Conservation (phyloP, 345 rosid genomes). For the Microthlaspi erraticum region DNA sequence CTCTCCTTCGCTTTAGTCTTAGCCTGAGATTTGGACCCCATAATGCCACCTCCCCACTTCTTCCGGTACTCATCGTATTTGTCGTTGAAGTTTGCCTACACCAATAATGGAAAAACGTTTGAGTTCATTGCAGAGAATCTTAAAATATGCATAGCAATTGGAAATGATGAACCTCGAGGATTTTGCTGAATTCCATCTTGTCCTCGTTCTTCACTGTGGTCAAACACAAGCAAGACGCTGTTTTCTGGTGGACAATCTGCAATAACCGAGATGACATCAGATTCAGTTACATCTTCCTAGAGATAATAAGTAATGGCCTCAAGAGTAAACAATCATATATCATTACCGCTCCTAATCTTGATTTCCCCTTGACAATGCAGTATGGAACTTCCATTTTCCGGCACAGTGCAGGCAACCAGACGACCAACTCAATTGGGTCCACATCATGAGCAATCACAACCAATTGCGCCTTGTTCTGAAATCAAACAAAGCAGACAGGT, state of each 20-base stretch:
- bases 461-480: constrained; percentile 67
- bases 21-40: constrained; percentile 90
- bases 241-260: constrained; percentile 79
- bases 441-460: constrained; percentile 84
- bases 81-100: constrained; percentile 75
- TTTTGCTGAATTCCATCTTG: constrained; percentile 73
- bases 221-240: constrained; percentile 74
- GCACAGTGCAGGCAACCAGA: constrained; percentile 80
- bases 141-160: background rate
- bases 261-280: background rate
- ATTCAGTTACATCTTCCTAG: background rate
- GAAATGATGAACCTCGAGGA: constrained; percentile 55
- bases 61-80: constrained; percentile 74
- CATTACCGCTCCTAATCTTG: constrained; percentile 70
- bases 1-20: constrained; percentile 76
- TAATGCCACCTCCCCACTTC: constrained; percentile 93
- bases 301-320: background rate
- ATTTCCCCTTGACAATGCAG: constrained; percentile 54
- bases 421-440: constrained; percentile 79
- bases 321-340: background rate
- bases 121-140: background rate
- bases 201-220: constrained; percentile 80
- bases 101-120: background rate
- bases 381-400: constrained; percentile 80
- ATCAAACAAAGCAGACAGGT: background rate